Evolutionary conservation across 768 basidiomycete genomes (phyloP), one percentile per base, ranked within the genome.

Genomic region (Paxillus involutus): DNA sequence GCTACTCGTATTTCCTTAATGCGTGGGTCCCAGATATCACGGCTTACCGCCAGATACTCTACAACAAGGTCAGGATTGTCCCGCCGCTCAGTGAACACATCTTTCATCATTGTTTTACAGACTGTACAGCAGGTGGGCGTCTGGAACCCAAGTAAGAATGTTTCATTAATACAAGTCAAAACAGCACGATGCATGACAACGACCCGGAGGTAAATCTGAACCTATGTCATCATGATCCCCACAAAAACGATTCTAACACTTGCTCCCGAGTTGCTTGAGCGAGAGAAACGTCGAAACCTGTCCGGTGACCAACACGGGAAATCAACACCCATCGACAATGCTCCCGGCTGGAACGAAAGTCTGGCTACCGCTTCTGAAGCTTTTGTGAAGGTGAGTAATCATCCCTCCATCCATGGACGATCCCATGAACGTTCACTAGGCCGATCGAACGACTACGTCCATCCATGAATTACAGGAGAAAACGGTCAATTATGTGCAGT

Each of bases 301-400:
- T 62, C 73, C 19, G 69, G 71, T 6, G 63, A 64, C 4, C 77
- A 81, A 30, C 72, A 80, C 61, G 71, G 71, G 55, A 80, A 75
- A 2, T 77, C 80, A 3, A 75, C 81, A 1, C 77, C 80, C 10
- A 76, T 79, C 51, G 59, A 70, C n/a, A 59, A 75, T 11, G 84
- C 86, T 0, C 86, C 85, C 3, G 87, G 86, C 1, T 89, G 87
- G 87, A 88, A 88, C 56, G 87, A 89, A 59, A 65, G 68, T 24
- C 77, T 89, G 12, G 87, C 87, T 0, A 79, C 76, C 51, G 56
- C 75, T 11, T 88, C 88, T 2, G 87, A 89, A 68, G 87, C 88
- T 4, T 69, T 72, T 16, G 73, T 88, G 44, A 88, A 89, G 78
- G 86, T 81, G 44, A 44, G 21, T 32, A 6, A 6, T 13, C 16